Evolutionary conservation across 768 basidiomycete genomes (phyloP), one percentile per base, ranked within the genome.

Genomic region (Boletus fagicola): DNA sequence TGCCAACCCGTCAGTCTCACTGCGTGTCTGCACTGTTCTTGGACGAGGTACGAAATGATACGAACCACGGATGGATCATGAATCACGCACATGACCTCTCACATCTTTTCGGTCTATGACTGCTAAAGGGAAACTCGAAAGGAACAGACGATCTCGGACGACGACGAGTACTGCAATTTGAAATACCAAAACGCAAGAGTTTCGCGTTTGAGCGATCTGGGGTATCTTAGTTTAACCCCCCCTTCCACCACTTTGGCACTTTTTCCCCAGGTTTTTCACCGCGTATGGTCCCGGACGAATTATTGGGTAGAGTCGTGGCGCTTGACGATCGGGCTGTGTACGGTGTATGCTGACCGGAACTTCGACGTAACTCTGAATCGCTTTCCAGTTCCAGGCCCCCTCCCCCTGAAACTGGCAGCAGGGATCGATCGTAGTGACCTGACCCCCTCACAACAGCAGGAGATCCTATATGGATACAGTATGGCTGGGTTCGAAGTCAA

Each of bases 181-280:
- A 65, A 65, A 65, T 65, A 39, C 12, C 30, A 7, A 46, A 65
- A 65, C 38, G n/a, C 52, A 56, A 65, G 57, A 66, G 45, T 40
- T 52, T 65, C 61, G 60, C 16, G 9, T 40, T 7, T 10, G 12
- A 10, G 30, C 45, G 30, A 56, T 45, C 35, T 18, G 31, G 42
- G 26, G 24, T 10, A 16, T 12, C 22, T 20, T 11, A 35, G n/a
- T 15, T 15, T n/a, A 30, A 28, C 36, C 53, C 35, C 53, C 24
- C 33, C 31, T 18, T 20, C 40, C 40, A 5, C 11, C n/a, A 6
- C n/a, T 15, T 15, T 44, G 39, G n/a, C 39, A 2, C 43, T 7
- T 26, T 47, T 31, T 6, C n/a, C 9, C 47, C 8, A 26, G 11
- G 13, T n/a, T 40, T 33, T 30, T 26, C 16, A 8, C 20, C 39